Evolutionary conservation across 257 asterid species (phyloP).

Genomic region (Nicotiana otophora): DNA sequence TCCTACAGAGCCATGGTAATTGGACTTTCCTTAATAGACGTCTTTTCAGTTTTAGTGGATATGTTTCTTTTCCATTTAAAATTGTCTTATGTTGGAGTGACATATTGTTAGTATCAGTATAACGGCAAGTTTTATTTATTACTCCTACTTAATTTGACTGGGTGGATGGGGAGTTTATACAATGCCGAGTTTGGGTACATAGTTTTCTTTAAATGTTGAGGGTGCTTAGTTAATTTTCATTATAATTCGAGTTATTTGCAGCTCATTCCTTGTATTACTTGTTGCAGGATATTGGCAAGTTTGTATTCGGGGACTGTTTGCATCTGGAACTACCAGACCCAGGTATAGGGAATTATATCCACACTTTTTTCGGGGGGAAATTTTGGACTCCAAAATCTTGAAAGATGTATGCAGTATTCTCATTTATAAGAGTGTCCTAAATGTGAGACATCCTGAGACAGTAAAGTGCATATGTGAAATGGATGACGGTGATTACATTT

Average conservation of each 20-base stretch:
- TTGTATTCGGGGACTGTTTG: slow-evolving; percentile 86
- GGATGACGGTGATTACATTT: background rate
- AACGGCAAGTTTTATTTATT: background rate
- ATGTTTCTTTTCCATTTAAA: background rate
- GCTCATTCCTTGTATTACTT: background rate
- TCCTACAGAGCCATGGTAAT: slow-evolving; percentile 50
- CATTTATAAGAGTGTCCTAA: background rate
- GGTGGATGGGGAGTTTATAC: background rate
- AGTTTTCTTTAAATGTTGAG: background rate
- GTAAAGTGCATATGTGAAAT: background rate
- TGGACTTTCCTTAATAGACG: background rate
- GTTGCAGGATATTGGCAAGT: slow-evolving; percentile 77
- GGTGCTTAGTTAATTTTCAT: background rate
- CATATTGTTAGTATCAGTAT: background rate
- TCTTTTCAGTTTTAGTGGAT: background rate
- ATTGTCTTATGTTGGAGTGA: background rate
- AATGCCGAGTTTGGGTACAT: background rate
- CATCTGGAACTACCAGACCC: slow-evolving; percentile 91
- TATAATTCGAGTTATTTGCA: background rate
- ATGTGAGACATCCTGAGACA: background rate
- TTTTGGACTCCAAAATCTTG: background rate
- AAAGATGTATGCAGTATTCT: background rate
- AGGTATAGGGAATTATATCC: slow-evolving; percentile 38
- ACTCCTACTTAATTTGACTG: background rate
- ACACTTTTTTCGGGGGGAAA: background rate